Evolutionary conservation across 2,329 filamentous ascomycete genomes (phyloP).

Genomic region (Colletotrichum salicis): DNA sequence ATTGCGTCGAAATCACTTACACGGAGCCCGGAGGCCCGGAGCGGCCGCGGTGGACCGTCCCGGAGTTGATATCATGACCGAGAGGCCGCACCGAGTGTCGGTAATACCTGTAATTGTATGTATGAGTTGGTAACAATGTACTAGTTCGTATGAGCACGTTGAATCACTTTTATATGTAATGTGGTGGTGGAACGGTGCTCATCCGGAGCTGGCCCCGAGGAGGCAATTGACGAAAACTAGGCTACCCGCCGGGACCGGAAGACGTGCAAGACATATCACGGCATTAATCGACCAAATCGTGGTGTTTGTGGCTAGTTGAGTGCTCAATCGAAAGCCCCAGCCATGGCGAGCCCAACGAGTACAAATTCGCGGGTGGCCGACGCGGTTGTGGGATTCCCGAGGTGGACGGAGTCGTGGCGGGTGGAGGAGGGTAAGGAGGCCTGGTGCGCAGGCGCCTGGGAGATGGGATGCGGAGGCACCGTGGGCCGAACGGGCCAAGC

Average conservation of each 20-base stretch:
- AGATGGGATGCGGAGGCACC: constrained; percentile 36
- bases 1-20: constrained; percentile 29
- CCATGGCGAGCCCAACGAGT: constrained; percentile 69
- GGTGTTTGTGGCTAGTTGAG: constrained; percentile 38
- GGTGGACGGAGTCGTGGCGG: constrained; percentile 45
- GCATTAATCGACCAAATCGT: constrained; percentile 5
- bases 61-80: constrained; percentile 28
- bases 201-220: constrained; percentile 25
- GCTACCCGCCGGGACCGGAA: constrained; percentile 26
- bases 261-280: constrained; percentile 1
- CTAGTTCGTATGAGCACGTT: background rate
- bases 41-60: constrained; percentile 2
- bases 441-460: constrained; percentile 33
- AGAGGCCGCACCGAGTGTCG: background rate
- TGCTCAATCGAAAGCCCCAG: constrained; percentile 52
- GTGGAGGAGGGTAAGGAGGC: constrained; percentile 43
- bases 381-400: constrained; percentile 44
- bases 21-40: constrained; percentile 26
- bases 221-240: constrained; percentile 29
- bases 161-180: background rate
- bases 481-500: constrained; percentile 36
- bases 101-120: constrained; percentile 6
- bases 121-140: too few relatives aligned
- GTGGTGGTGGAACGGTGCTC: constrained; percentile 21
- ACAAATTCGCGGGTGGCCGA: constrained; percentile 67